A percentile compares a stretch with the other conserved stretches of the same genome.
Conservation (phyloP, 2,329 filamentous ascomycete species). For the Periconia macrospinosa region DNA sequence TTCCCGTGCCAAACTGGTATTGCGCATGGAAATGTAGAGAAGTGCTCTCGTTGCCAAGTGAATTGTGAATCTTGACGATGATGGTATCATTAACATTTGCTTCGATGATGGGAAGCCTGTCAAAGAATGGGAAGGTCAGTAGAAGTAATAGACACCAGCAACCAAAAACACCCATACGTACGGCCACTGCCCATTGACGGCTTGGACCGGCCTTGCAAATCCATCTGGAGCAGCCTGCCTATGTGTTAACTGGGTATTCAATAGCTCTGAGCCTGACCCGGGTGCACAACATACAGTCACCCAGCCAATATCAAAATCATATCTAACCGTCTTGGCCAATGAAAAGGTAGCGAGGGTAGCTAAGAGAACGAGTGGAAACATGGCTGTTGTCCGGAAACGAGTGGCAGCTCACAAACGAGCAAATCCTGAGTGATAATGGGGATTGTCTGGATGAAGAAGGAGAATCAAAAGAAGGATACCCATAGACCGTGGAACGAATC, state of each 20-base stretch:
- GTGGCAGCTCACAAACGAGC: neutral
- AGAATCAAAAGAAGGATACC: neutral
- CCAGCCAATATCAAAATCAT: slow-evolving; percentile 58
- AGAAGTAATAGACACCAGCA: neutral
- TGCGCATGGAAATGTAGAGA: slow-evolving; percentile 76
- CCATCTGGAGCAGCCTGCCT: slow-evolving; percentile 12
- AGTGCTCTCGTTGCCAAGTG: slow-evolving; percentile 63
- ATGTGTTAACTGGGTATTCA: neutral
- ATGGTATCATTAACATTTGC: slow-evolving; percentile 73
- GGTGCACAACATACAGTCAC: slow-evolving; percentile 47
- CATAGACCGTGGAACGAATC: neutral
- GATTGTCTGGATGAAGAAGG: neutral
- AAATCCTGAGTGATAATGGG: neutral
- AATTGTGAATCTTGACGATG: slow-evolving; percentile 68
- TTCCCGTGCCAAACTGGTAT: slow-evolving; percentile 72
- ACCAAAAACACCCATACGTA: neutral
- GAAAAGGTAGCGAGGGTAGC: slow-evolving; percentile 13
- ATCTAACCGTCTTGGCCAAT: slow-evolving; percentile 44
- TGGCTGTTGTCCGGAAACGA: neutral
- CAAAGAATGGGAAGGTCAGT: neutral
- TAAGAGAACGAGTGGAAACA: slow-evolving; percentile 6
- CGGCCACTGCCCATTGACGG: slow-evolving; percentile 74
- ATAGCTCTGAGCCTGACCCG: neutral
- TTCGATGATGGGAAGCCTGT: slow-evolving; percentile 64
- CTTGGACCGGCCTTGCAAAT: slow-evolving; percentile 52